Base-by-base conservation (phyloP, 2,329 filamentous ascomycete genomes). In the Fusarium nygamai region DNA sequence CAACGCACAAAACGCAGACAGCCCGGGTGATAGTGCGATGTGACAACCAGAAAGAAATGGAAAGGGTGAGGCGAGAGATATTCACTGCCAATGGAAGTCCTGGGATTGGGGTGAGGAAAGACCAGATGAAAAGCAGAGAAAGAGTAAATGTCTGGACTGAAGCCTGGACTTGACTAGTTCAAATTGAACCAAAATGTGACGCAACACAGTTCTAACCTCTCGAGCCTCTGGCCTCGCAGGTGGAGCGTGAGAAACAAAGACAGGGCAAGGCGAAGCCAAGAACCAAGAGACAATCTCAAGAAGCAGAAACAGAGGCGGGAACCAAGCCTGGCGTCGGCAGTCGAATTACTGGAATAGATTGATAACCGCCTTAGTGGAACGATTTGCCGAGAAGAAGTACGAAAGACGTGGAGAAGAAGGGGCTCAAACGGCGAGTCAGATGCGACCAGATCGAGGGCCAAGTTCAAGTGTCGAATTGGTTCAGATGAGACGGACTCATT, bases 311-410 rank as follows among this genome's bases (percentile, higher is more conserved):
- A 59, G 56, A 67, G 57, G 53, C 61, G 61, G 71, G 71, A 74
- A 71, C 71, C 71, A 74, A 64, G 62, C 62, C 71, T 71, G 71
- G 67, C 67, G 71, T 67, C 68, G 67, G 62, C 63, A 74, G 71
- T 72, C 61, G 57, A 74, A 51, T 70, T 64, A 64, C 62, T 61
- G 39, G 56, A 64, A 50, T 61, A 61, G 44, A 68, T 39, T 66
- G 67, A 46, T 43, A 66, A 59, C 36, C n/a, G 41, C 39, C 59
- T 70, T 70, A 70, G 67, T 71, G 60, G 62, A 68, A 58, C 58
- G 43, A 69, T 62, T 61, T 77, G 64, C 66, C 67, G 69, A 66
- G 51, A 58, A 62, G 56, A 36, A 62, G 57, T 46, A 67, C 54
- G 41, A 57, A 51, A 62, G 61, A 61, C 57, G 70, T 75, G 66